Base-by-base conservation (phyloP, 2,329 filamentous ascomycete genomes). In the Cryphonectria naterciae region DNA sequence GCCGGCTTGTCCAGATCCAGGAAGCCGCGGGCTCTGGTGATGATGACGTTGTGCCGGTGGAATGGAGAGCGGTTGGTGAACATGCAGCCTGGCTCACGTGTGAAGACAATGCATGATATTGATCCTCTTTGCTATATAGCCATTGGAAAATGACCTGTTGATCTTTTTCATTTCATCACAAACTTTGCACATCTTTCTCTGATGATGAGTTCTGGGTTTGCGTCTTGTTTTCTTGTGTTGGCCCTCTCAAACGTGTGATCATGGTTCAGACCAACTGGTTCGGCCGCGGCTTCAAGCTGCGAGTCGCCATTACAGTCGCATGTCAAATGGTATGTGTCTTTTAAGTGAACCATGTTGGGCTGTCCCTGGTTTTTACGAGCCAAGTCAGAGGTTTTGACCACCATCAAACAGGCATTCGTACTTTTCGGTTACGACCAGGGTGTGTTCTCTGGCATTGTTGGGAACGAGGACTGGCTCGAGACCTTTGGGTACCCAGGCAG, bases 341-440 rank as follows among this genome's bases (percentile, higher is more conserved):
- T n/a, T 19, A 10, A n/a, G 5, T 39, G 37, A 43, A 22, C n/a
- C 6, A 17, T 39, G 13, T 13, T 8, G 13, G 15, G 28, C 32
- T 13, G 7, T 39, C 22, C 11, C 4, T 28, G 2, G 28, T 37
- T 32, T 13, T 11, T 13, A 11, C 10, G 37, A 39, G 37, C 37
- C 37, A 39, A 39, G 10, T 11, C 37, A 39, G 37, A 11, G 10
- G 10, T 39, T 10, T 11, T 39, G 37, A 39, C 37, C 37, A 39
- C 54, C 54, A 19, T 35, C 28, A 8, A 8, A 58, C 35, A 64
- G 61, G 75, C 76, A 1, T 79, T 80, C 64, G 75, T 79, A 4
- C 75, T 80, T 2, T 80, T 81, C 71, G 84, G 83, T 2, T 86
- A 86, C 61, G 85, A 86, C 41, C 84, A 86, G 73, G 84, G 83